A percentile compares a stretch with the other conserved stretches of the same genome.
These are phyloP conservation scores for Elongisporangium anandrum DNA, from an alignment of 352 stramenopile genomes.

Conservation along the genomic window DNA sequence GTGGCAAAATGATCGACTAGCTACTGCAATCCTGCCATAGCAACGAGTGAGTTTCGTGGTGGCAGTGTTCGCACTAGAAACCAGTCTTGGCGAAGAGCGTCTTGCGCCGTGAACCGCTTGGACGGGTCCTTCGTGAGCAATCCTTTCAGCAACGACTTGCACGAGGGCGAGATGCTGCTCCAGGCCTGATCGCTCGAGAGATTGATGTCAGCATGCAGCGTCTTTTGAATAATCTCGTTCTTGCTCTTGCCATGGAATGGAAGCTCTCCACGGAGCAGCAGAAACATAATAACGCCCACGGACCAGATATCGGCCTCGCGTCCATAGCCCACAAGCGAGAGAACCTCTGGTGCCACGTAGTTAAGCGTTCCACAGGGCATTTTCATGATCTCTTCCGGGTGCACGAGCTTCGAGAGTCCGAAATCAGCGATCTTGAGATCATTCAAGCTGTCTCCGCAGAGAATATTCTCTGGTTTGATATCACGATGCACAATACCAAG, in stretches of 20 bases:
- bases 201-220: slow-evolving; percentile 80
- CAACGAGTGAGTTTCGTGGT: not conserved
- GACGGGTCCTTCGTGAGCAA: slow-evolving; percentile 83
- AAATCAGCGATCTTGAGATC: slow-evolving; percentile 93
- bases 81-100: slow-evolving; percentile 81
- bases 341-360: slow-evolving; percentile 93
- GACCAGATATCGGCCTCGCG: slow-evolving; percentile 92
- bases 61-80: slow-evolving; percentile 29
- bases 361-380: slow-evolving; percentile 92
- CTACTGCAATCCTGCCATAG: not conserved
- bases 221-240: slow-evolving; percentile 92
- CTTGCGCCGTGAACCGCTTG: slow-evolving; percentile 72
- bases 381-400: slow-evolving; percentile 92
- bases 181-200: slow-evolving; percentile 62
- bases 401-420: slow-evolving; percentile 89
- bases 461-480: slow-evolving; percentile 86
- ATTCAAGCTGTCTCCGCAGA: slow-evolving; percentile 83
- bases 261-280: slow-evolving; percentile 84
- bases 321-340: slow-evolving; percentile 85
- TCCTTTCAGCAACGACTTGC: slow-evolving; percentile 67
- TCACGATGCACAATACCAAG: slow-evolving; percentile 90
- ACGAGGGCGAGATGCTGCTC: slow-evolving; percentile 45
- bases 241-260: slow-evolving; percentile 91
- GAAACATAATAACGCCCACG: slow-evolving; percentile 91
- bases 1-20: slow-evolving; percentile 7